phyloP scores from a whole-genome alignment of 768 basidiomycete genomes.

The Imleria badia region DNA sequence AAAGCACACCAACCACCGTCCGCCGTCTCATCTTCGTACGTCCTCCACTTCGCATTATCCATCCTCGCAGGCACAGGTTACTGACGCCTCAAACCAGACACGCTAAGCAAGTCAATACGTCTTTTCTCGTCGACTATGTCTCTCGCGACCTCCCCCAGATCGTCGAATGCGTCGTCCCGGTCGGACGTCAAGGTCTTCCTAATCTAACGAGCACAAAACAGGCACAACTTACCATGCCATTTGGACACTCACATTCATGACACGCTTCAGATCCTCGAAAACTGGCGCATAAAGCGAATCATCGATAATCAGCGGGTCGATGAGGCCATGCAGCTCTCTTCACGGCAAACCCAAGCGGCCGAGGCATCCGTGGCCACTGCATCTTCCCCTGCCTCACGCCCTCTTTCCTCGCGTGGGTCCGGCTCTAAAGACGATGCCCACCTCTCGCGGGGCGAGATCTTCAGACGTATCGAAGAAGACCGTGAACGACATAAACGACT shows the following conservation, averaged over 20 bases:
- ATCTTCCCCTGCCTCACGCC: slow-evolving; percentile 21
- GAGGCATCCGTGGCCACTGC: slow-evolving; percentile 16
- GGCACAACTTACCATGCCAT: slow-evolving; percentile 40
- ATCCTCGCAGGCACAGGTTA: background rate
- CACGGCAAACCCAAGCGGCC: slow-evolving; percentile 35
- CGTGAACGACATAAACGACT: slow-evolving; percentile 77
- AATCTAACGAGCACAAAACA: slow-evolving; percentile 88
- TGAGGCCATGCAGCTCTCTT: slow-evolving; percentile 58
- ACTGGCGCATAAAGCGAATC: too few species aligned
- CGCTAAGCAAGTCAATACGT: slow-evolving; percentile 35
- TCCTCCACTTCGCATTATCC: background rate
- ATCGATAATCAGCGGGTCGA: slow-evolving; percentile 79
- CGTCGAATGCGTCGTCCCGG: slow-evolving; percentile 86
- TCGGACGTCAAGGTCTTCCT: slow-evolving; percentile 81
- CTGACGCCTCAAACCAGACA: slow-evolving; percentile 20
- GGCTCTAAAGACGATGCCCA: slow-evolving; percentile 8
- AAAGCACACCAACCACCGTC: slow-evolving; percentile 49
- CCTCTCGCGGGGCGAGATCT: slow-evolving; percentile 65
- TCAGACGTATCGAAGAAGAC: slow-evolving; percentile 89
- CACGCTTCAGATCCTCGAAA: slow-evolving; percentile 57
- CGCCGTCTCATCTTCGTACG: slow-evolving; percentile 22
- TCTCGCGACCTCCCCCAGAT: too few species aligned
- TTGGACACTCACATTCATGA: background rate
- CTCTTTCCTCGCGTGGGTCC: slow-evolving; percentile 3
- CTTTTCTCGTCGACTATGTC: slow-evolving; percentile 79